phyloP scores from a whole-genome alignment of 495 filamentous ascomycete species.

The Hypoxylon rickii region DNA sequence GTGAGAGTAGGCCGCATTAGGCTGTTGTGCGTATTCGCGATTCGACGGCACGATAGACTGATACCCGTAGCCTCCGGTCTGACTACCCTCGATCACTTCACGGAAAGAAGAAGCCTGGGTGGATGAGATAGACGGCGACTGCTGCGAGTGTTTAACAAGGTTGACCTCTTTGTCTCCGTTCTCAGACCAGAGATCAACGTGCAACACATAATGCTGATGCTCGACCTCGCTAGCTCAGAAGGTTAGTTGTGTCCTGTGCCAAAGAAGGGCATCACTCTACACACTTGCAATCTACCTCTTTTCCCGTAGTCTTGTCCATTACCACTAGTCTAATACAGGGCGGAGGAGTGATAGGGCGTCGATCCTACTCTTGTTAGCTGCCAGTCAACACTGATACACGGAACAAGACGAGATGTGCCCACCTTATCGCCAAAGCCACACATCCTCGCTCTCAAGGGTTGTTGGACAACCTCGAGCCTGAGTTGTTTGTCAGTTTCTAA shows the following conservation, averaged over 20 bases:
- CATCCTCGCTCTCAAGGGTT: slow-evolving; percentile 94
- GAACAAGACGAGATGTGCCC: slow-evolving; percentile 34
- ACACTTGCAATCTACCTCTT: slow-evolving; percentile 89
- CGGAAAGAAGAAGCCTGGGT: slow-evolving; percentile 80
- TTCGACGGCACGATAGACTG: slow-evolving; percentile 43
- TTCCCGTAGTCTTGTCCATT: slow-evolving; percentile 75
- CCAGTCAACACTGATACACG: slow-evolving; percentile 2
- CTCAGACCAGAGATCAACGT: slow-evolving; percentile 88
- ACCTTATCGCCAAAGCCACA: slow-evolving; percentile 99
- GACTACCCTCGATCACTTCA: slow-evolving; percentile 44
- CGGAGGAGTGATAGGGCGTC: slow-evolving; percentile 93
- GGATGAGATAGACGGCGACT: slow-evolving; percentile 86
- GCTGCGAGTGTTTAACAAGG: slow-evolving; percentile 84
- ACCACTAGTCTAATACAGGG: slow-evolving; percentile 89
- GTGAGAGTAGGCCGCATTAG: slow-evolving; percentile 40
- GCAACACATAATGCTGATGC: slow-evolving; percentile 87
- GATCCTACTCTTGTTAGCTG: slow-evolving; percentile 63
- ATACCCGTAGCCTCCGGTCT: slow-evolving; percentile 36
- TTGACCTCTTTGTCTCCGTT: slow-evolving; percentile 90
- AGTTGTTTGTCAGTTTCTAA: not conserved
- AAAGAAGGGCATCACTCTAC: slow-evolving; percentile 37
- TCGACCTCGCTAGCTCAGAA: slow-evolving; percentile 62
- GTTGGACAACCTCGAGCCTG: slow-evolving; percentile 72
- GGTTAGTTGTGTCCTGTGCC: slow-evolving; percentile 23
- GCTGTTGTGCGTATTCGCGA: slow-evolving; percentile 45